Conservation (phyloP, 1,139 yeast genomes). For the Hemisphaericaspora xylanilytica region DNA sequence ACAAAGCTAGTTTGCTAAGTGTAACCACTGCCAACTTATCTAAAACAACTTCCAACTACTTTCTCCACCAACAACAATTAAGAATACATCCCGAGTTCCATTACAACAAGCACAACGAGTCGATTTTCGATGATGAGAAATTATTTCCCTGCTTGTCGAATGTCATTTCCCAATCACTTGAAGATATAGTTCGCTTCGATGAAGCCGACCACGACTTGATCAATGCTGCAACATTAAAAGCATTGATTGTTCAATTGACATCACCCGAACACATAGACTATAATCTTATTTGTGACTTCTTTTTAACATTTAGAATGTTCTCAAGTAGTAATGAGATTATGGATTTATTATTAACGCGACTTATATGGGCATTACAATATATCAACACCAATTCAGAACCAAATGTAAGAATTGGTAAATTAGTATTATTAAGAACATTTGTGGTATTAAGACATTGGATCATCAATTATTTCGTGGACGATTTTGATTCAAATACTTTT, state of each 20-base stretch:
- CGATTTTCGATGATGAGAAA: slow-evolving; percentile 39
- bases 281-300: slow-evolving; percentile 76
- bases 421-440: slow-evolving; percentile 79
- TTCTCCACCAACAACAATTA: slow-evolving; percentile 10
- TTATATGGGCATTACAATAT: slow-evolving; percentile 69
- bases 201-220: slow-evolving; percentile 31
- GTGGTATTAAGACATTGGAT: slow-evolving; percentile 90
- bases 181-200: slow-evolving; percentile 35
- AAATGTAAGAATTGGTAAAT: slow-evolving; percentile 54
- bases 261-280: slow-evolving; percentile 80
- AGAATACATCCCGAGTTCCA: slow-evolving; percentile 22
- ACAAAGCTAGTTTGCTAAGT: slow-evolving; percentile 1
- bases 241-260: slow-evolving; percentile 71
- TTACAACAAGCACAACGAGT: slow-evolving; percentile 40
- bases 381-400: slow-evolving; percentile 31
- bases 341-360: slow-evolving; percentile 58
- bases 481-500: slow-evolving; percentile 49
- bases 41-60: slow-evolving; percentile 9
- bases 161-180: slow-evolving; percentile 10
- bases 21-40: slow-evolving; percentile 8
- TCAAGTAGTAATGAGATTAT: slow-evolving; percentile 56
- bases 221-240: slow-evolving; percentile 44
- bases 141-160: slow-evolving; percentile 33
- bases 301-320: slow-evolving; percentile 77
- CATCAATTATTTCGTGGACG: slow-evolving; percentile 70